Evolutionary conservation across 345 rosid species (phyloP).

Genomic region (Heritiera fomes): DNA sequence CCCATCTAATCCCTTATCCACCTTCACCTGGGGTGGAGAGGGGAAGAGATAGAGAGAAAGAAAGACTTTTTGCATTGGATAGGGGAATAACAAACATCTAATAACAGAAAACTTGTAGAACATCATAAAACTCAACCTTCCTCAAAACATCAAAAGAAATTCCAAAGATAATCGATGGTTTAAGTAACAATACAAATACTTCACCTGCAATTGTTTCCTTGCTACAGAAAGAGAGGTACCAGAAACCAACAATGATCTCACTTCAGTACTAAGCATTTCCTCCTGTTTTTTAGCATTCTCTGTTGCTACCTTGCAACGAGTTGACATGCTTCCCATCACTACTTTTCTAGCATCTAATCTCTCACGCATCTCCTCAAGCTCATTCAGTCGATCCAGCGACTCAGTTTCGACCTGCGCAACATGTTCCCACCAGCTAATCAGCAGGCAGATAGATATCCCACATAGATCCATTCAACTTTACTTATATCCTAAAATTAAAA

Average conservation of each 20-base stretch:
- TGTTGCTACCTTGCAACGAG: slow-evolving; percentile 40
- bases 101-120: neutral
- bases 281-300: slow-evolving; percentile 68
- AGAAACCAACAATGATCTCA: slow-evolving; percentile 64
- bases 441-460: slow-evolving; percentile 50
- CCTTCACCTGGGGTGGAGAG: neutral
- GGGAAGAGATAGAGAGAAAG: neutral
- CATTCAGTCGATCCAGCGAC: slow-evolving; percentile 68
- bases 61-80: too few species aligned
- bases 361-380: slow-evolving; percentile 80
- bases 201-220: slow-evolving; percentile 65
- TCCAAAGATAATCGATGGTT: neutral
- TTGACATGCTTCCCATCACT: slow-evolving; percentile 47
- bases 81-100: neutral
- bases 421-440: slow-evolving; percentile 71
- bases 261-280: slow-evolving; percentile 68
- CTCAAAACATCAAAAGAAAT: neutral
- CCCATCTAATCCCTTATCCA: neutral
- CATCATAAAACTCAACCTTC: neutral
- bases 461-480: neutral
- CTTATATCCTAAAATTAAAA: neutral
- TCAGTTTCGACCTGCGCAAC: slow-evolving; percentile 74
- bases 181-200: neutral
- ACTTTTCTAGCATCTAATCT: slow-evolving; percentile 58
- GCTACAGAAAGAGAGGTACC: slow-evolving; percentile 74